A percentile compares a stretch with the other conserved stretches of the same genome.
phyloP scores from a whole-genome alignment of 352 stramenopile species.

The Phytophthora pseudosyringae region DNA sequence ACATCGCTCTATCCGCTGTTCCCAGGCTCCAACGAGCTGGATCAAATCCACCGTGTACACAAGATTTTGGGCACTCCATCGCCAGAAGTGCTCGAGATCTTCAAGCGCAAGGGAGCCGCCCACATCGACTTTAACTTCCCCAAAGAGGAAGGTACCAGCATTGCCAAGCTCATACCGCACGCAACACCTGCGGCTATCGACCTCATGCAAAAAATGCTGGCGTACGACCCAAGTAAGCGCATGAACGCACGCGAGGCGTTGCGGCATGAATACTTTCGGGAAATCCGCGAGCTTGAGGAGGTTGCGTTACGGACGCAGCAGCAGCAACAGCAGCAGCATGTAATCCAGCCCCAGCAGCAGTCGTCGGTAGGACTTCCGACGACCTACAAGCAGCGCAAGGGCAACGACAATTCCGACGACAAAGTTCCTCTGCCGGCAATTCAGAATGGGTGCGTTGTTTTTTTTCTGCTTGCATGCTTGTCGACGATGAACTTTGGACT shows the following conservation, averaged over 20 bases:
- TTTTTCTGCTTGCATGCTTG: not conserved
- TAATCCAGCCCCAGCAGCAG: slow-evolving; percentile 36
- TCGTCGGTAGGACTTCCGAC: slow-evolving; percentile 29
- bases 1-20: slow-evolving; percentile 95
- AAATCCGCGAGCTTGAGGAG: slow-evolving; percentile 86
- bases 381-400: slow-evolving; percentile 51
- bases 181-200: slow-evolving; percentile 87
- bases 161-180: slow-evolving; percentile 91
- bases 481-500: not conserved
- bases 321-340: slow-evolving; percentile 40
- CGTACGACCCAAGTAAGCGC: slow-evolving; percentile 90
- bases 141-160: slow-evolving; percentile 83
- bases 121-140: slow-evolving; percentile 95
- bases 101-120: slow-evolving; percentile 90
- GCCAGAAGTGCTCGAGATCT: slow-evolving; percentile 87
- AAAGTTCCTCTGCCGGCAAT: slow-evolving; percentile 62
- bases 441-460: slow-evolving; percentile 43
- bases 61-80: slow-evolving; percentile 94
- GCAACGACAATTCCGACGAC: slow-evolving; percentile 57
- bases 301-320: slow-evolving; percentile 45
- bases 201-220: slow-evolving; percentile 88
- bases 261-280: slow-evolving; percentile 90
- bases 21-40: slow-evolving; percentile 93
- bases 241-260: slow-evolving; percentile 91
- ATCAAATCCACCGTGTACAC: slow-evolving; percentile 96